phyloP scores from a whole-genome alignment of 768 basidiomycete genomes.

The Pilatotrama ljubarskyi region DNA sequence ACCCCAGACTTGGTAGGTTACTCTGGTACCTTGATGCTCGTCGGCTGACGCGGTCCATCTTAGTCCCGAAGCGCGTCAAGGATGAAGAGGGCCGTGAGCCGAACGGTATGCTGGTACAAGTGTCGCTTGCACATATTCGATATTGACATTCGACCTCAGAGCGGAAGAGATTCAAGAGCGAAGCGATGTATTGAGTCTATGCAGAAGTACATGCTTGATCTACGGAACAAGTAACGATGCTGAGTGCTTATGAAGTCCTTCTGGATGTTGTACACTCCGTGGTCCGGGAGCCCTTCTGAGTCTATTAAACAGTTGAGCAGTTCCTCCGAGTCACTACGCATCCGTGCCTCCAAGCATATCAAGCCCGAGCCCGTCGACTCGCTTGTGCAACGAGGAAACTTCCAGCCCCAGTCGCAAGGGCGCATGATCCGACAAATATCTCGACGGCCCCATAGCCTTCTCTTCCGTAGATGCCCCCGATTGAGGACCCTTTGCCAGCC shows the following conservation, averaged over 20 bases:
- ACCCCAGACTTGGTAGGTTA: background rate
- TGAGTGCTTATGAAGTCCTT: background rate
- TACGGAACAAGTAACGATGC: background rate
- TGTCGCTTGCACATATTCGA: too few species aligned
- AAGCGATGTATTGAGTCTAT: background rate
- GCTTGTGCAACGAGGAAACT: conserved; percentile 21
- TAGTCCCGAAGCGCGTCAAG: conserved; percentile 10
- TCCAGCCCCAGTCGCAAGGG: conserved; percentile 19
- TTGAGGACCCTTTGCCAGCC: conserved; percentile 16
- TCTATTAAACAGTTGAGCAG: too few species aligned
- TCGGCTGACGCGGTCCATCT: background rate
- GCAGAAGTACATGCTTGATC: background rate
- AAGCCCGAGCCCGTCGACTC: conserved; percentile 4
- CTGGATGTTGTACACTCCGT: background rate
- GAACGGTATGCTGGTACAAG: background rate
- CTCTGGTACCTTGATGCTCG: too few species aligned
- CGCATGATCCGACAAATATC: conserved; percentile 27
- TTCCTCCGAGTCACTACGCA: background rate
- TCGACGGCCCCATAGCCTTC: conserved; percentile 27
- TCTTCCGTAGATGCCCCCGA: conserved; percentile 18
- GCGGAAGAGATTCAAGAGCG: background rate
- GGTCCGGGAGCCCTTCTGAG: too few species aligned
- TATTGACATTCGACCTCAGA: background rate
- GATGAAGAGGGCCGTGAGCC: conserved; percentile 2
- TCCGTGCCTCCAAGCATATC: background rate